Evolutionary conservation across 345 rosid species (phyloP).

Genomic region (Salix exigua): DNA sequence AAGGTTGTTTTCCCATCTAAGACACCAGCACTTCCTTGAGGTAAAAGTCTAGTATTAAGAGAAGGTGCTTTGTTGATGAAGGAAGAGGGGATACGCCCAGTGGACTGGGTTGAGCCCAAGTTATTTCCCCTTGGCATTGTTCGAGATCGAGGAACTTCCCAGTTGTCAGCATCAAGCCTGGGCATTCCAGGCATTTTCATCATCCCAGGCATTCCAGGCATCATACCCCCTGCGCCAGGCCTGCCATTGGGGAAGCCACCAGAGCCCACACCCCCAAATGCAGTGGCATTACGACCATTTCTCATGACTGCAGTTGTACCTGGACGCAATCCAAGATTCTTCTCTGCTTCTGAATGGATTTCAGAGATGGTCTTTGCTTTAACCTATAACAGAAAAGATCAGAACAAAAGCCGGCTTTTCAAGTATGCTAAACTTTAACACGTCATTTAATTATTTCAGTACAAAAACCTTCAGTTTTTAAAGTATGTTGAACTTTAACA

Average conservation of each 20-base stretch:
- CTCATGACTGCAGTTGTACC: slow-evolving; percentile 82
- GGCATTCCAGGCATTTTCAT: slow-evolving; percentile 92
- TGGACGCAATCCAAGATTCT: slow-evolving; percentile 77
- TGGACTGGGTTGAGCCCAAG: slow-evolving; percentile 35
- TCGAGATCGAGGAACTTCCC: slow-evolving; percentile 62
- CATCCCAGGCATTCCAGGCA: slow-evolving; percentile 92
- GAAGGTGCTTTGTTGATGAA: slow-evolving; percentile 38
- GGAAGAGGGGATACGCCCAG: slow-evolving; percentile 41
- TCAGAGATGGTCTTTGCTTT: slow-evolving; percentile 83
- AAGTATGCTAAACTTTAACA: not conserved
- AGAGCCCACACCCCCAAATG: slow-evolving; percentile 36
- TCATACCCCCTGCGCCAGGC: slow-evolving; percentile 88
- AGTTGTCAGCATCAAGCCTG: slow-evolving; percentile 58
- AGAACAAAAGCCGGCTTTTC: not conserved
- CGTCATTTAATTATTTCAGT: not conserved
- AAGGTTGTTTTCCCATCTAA: slow-evolving; percentile 31
- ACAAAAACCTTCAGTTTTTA: not conserved
- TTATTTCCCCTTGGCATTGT: slow-evolving; percentile 72
- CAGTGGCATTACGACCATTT: slow-evolving; percentile 42
- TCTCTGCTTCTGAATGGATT: slow-evolving; percentile 83
- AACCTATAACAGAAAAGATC: slow-evolving; percentile 39
- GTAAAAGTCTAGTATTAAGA: slow-evolving; percentile 24
- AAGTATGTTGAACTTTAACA: not conserved
- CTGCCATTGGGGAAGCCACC: slow-evolving; percentile 56
- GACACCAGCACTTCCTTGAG: slow-evolving; percentile 35